A percentile compares a stretch with the other conserved stretches of the same genome.
Evolutionary conservation across 352 stramenopile genomes (phyloP).

Genomic region (Globisporangium mamillatum): DNA sequence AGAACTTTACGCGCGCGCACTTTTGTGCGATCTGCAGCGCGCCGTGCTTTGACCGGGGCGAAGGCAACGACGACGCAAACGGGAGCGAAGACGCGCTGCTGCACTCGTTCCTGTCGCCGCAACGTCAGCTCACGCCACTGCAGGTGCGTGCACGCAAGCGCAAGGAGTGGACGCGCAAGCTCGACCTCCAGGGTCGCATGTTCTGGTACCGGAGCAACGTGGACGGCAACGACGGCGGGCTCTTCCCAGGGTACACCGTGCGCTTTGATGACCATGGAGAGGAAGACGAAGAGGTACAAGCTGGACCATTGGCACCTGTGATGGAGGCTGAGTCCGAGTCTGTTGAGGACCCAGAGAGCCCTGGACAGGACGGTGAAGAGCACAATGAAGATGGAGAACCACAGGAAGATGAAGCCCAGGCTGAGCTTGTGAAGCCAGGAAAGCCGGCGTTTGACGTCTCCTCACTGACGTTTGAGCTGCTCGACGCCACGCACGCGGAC

Average conservation of each 20-base stretch:
- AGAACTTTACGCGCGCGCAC: constrained; percentile 7
- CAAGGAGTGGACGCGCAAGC: constrained; percentile 53
- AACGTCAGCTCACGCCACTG: not conserved
- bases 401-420: not conserved
- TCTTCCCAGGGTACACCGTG: not conserved
- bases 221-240: not conserved
- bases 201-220: constrained; percentile 46
- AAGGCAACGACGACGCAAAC: constrained; percentile 45
- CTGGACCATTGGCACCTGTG: not conserved
- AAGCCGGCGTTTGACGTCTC: not conserved
- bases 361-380: not conserved
- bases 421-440: not conserved
- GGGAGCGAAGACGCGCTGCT: constrained; percentile 92
- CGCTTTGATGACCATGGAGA: not conserved
- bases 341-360: not conserved
- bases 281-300: not conserved
- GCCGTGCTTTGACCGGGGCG: not conserved
- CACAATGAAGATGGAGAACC: not conserved
- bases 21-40: constrained; percentile 11
- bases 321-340: not conserved
- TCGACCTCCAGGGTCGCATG: constrained; percentile 52
- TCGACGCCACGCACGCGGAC: not conserved
- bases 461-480: not conserved
- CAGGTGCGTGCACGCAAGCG: constrained; percentile 19
- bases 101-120: constrained; percentile 56